These are phyloP conservation scores for Tylopilus felleus DNA, from an alignment of 768 basidiomycete species.

Conservation along the genomic window DNA sequence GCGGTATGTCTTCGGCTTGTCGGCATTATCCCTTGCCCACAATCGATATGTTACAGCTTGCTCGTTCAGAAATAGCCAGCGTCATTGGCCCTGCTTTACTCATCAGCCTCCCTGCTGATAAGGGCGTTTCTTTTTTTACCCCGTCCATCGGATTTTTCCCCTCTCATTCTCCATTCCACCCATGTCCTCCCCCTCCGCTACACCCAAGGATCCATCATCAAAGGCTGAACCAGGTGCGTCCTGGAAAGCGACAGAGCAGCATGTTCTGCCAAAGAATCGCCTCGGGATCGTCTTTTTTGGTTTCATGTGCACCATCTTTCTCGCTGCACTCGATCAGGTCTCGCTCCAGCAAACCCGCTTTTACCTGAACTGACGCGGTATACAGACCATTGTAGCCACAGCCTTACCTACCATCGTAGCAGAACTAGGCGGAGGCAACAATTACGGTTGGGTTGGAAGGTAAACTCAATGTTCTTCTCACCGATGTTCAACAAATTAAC, in stretches of 20 bases:
- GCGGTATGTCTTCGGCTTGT: slow-evolving; percentile 4
- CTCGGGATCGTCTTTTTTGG: slow-evolving; percentile 42
- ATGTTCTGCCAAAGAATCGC: slow-evolving; percentile 42
- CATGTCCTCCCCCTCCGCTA: slow-evolving; percentile 9
- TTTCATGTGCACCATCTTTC: slow-evolving; percentile 41
- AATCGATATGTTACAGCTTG: background rate
- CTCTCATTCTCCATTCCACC: background rate
- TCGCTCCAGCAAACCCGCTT: background rate
- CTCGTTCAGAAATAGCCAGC: slow-evolving; percentile 11
- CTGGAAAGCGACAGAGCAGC: slow-evolving; percentile 40
- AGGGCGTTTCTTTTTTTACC: background rate
- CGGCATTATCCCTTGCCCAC: background rate
- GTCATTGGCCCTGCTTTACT: background rate
- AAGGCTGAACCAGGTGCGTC: slow-evolving; percentile 29
- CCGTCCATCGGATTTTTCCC: background rate
- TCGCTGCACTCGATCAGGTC: slow-evolving; percentile 50
- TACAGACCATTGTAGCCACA: slow-evolving; percentile 45
- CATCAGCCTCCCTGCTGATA: background rate
- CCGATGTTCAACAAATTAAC: background rate
- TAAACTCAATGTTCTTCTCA: slow-evolving; percentile 8
- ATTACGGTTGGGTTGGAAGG: slow-evolving; percentile 52
- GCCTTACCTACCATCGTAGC: slow-evolving; percentile 49
- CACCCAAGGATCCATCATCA: background rate
- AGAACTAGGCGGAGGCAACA: slow-evolving; percentile 41
- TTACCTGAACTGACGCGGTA: background rate